Evolutionary conservation across 164 flowering plant genomes (phyloP).

Genomic region (Dillenia suffruticosa): DNA sequence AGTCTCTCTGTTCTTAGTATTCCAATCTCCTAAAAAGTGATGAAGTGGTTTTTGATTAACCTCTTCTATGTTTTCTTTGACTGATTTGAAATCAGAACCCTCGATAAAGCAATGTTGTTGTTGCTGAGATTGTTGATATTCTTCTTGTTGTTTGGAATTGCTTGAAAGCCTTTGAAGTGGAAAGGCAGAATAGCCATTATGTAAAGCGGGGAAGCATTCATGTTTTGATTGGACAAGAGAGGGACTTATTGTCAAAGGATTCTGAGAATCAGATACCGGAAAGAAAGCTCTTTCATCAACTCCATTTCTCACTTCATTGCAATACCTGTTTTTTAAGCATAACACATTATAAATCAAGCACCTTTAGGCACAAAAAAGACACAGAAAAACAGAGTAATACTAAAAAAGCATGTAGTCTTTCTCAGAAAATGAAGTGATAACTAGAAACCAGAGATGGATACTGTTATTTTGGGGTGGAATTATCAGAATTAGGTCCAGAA

Average conservation of each 20-base stretch:
- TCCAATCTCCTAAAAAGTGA: constrained; percentile 43
- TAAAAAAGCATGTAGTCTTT: constrained; percentile 28
- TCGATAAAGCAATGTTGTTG: constrained; percentile 36
- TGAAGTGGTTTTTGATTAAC: constrained; percentile 30
- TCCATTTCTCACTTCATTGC: constrained; percentile 25
- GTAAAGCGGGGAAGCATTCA: constrained; percentile 3
- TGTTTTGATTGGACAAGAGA: constrained; percentile 8
- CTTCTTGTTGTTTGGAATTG: constrained; percentile 6
- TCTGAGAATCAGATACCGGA: constrained; percentile 24
- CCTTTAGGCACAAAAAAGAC: background rate
- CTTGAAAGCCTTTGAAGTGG: constrained; percentile 14
- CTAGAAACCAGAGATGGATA: constrained; percentile 19
- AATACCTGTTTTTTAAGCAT: constrained; percentile 16
- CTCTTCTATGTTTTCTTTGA: constrained; percentile 19
- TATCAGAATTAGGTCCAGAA: constrained; percentile 13
- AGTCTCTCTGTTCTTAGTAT: constrained; percentile 26
- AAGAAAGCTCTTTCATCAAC: constrained; percentile 31
- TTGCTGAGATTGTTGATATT: background rate
- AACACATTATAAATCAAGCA: background rate
- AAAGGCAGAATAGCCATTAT: constrained; percentile 10
- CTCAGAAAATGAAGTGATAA: constrained; percentile 22
- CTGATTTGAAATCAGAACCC: constrained; percentile 38
- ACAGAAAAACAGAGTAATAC: background rate
- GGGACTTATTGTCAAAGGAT: constrained; percentile 16
- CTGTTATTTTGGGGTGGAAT: constrained; percentile 18